Base-by-base conservation (phyloP, 2,329 filamentous ascomycete genomes). In the Dothideomycetidae sp. region DNA sequence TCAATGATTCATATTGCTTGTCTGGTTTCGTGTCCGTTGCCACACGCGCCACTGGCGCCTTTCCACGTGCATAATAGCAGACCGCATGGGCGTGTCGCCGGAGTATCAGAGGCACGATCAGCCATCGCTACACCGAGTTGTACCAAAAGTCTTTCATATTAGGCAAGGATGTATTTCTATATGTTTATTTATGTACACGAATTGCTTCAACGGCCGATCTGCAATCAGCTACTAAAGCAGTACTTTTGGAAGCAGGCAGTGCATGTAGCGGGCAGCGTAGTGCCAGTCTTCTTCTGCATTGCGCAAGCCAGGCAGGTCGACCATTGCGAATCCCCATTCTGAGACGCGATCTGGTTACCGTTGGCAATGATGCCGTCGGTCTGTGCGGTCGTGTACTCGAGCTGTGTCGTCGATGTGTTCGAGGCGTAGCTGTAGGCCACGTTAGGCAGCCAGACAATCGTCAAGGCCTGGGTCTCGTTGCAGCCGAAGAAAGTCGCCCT, bases 401-500 rank as follows among this genome's bases (percentile, higher is more conserved):
- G 38, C 39, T 61, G 50, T 4, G 34, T 40, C 11, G 48, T 59
- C 1, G 53, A 21, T 14, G 49, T 46, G 12, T 58, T 58, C 2
- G 52, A 56, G 4, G 50, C 44, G 36, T 49, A 56, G 1, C 45
- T 56, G 39, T 59, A 65, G 10, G 55, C 46, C 5, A 49, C 46
- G 41, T 68, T 68, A 1, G 64, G 66, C 26, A 68, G 42, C 37
- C 57, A 63, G n/a, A 64, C 49, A 19, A 64, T 53, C 31, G 53
- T 53, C 5, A 52, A 33, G 5, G 49, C 48, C 11, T 41, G 42
- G 1, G 44, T 13, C 10, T 53, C 42, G 46, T 68, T 58, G 58
- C 75, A 78, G 47, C 74, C 74, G 53, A 78, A 78, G 53, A 79
- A 78, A 35, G 66, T 66, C 0, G 75, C 73, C 26, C 64, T 63